A percentile compares a stretch with the other conserved stretches of the same genome.
phyloP scores from a whole-genome alignment of 2,329 filamentous ascomycete genomes.

The Chaetomiaceae sp. region DNA sequence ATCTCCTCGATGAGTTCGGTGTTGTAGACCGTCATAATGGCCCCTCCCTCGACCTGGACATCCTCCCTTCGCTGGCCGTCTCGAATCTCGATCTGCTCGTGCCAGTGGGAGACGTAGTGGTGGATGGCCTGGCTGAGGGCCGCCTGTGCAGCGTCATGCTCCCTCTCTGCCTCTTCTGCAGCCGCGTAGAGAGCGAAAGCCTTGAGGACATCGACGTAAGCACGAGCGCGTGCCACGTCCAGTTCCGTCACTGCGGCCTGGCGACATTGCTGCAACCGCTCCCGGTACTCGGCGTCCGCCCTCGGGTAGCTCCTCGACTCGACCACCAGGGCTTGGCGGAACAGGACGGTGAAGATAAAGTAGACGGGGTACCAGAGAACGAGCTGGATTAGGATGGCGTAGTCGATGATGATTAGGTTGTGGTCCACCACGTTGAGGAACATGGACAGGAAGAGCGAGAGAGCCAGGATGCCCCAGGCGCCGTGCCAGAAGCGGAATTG shows the following conservation, averaged over 20 bases:
- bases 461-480: conserved; percentile 24
- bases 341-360: conserved; percentile 24
- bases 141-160: conserved; percentile 19
- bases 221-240: conserved; percentile 22
- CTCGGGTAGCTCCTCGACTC: conserved; percentile 5
- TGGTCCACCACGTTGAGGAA: conserved; percentile 24
- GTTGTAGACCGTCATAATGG: conserved; percentile 26
- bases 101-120: conserved; percentile 26
- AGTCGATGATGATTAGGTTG: conserved; percentile 27
- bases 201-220: conserved; percentile 25
- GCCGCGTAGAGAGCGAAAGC: conserved; percentile 23
- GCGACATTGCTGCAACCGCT: conserved; percentile 20
- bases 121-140: conserved; percentile 18
- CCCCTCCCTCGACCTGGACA: conserved; percentile 16
- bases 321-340: conserved; percentile 24
- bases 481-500: conserved; percentile 28
- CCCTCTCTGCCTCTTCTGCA: conserved; percentile 21
- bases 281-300: conserved; percentile 20
- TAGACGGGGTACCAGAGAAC: conserved; percentile 28
- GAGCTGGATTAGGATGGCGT: conserved; percentile 25
- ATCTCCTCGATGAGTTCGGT: conserved; percentile 25
- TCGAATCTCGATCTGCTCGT: conserved; percentile 22
- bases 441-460: conserved; percentile 26
- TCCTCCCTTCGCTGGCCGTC: conserved; percentile 13
- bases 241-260: conserved; percentile 15